Evolutionary conservation across 331 rosid species (phyloP).

Genomic region (Rhamnella rubrinervis): DNA sequence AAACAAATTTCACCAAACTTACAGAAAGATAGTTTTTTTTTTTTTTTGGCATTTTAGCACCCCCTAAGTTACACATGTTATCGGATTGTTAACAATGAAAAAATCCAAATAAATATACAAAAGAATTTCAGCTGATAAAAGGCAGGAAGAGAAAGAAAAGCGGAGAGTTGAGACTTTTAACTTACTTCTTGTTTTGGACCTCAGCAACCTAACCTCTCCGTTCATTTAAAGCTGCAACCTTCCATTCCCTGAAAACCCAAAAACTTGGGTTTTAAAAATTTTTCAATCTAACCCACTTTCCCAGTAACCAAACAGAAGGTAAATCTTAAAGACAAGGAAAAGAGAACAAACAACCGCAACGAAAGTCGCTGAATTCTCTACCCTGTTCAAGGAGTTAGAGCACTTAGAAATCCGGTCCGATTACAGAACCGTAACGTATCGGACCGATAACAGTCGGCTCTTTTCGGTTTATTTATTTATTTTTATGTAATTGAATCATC

Average conservation of each 20-base stretch:
- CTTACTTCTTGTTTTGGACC: background rate
- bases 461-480: too few species aligned
- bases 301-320: constrained; percentile 5
- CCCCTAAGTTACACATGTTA: background rate
- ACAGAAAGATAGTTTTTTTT: too few species aligned
- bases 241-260: background rate
- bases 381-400: background rate
- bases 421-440: background rate
- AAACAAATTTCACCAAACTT: background rate
- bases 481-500: too few species aligned
- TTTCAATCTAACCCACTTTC: background rate
- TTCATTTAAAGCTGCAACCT: background rate
- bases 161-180: background rate
- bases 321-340: background rate
- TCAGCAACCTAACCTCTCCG: background rate
- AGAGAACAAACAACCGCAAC: background rate
- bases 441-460: background rate
- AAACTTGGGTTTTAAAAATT: background rate
- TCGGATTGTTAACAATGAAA: background rate
- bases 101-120: background rate
- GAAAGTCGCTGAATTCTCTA: too few species aligned
- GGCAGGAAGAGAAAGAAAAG: background rate
- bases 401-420: background rate
- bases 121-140: background rate
- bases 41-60: background rate